Percentiles rank a stretch among this genome's conserved stretches.
phyloP scores from a whole-genome alignment of 805 yeast genomes.

The Phaffomyces opuntiae region DNA sequence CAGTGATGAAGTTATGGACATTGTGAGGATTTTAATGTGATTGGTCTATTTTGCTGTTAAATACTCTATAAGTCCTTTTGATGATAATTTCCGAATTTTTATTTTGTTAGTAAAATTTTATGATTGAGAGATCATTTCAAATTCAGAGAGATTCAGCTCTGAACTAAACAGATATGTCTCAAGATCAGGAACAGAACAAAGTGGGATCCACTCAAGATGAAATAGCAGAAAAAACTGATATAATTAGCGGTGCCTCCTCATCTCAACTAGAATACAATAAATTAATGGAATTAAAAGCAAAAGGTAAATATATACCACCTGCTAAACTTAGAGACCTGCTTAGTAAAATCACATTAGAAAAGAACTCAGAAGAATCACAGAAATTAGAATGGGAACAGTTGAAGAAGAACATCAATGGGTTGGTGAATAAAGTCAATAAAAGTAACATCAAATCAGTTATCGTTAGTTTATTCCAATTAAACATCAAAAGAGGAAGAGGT shows the following conservation, averaged over 20 bases:
- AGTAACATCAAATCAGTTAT: constrained; percentile 43
- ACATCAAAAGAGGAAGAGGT: constrained; percentile 57
- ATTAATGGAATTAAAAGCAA: constrained; percentile 30
- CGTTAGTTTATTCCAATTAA: constrained; percentile 45
- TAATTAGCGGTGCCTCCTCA: background rate
- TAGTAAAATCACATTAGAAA: constrained; percentile 25
- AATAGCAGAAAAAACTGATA: no score
- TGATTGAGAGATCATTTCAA: no score
- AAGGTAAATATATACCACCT: constrained; percentile 50
- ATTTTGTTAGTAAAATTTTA: no score
- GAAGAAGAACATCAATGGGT: constrained; percentile 39
- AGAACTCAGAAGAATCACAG: constrained; percentile 39
- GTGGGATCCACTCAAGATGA: no score
- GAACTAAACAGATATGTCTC: no score
- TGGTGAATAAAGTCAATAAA: constrained; percentile 38
- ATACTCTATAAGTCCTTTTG: no score
- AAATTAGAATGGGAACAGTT: constrained; percentile 49
- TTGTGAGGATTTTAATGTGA: background rate
- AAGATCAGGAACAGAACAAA: no score
- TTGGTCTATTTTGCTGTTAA: background rate
- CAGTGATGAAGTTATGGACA: constrained; percentile 13
- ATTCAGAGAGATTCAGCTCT: no score
- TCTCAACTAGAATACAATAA: constrained; percentile 30
- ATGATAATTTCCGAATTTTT: background rate
- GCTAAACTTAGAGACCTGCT: constrained; percentile 40